Evolutionary conservation across 2,329 filamentous ascomycete genomes (phyloP).

Genomic region (Fusarium musae): DNA sequence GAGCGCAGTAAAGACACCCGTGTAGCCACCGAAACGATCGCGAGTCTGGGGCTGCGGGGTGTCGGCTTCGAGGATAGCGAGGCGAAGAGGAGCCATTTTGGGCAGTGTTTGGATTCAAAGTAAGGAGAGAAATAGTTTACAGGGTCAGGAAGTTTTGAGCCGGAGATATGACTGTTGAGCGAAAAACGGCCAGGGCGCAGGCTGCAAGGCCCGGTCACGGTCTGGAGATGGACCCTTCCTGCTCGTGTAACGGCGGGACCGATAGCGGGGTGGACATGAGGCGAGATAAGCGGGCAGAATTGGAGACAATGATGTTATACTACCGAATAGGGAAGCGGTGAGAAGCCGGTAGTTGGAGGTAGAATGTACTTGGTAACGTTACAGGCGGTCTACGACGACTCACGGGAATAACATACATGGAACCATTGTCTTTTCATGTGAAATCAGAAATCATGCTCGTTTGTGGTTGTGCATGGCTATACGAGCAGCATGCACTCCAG

Average conservation of each 20-base stretch:
- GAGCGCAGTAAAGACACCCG: slow-evolving; percentile 73
- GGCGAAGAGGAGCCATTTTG: slow-evolving; percentile 67
- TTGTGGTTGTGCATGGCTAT: background rate
- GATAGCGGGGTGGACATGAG: slow-evolving; percentile 33
- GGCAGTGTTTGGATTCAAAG: background rate
- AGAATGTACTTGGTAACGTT: background rate
- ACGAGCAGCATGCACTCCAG: background rate
- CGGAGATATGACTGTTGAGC: slow-evolving; percentile 18
- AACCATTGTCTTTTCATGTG: background rate
- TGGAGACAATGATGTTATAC: background rate
- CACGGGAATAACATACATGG: background rate
- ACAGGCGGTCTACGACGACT: background rate
- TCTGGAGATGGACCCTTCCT: slow-evolving; percentile 25
- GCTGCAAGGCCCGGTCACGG: slow-evolving; percentile 2
- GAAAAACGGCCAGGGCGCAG: slow-evolving; percentile 4
- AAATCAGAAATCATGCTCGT: background rate
- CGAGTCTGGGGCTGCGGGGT: slow-evolving; percentile 74
- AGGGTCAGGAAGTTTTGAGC: background rate
- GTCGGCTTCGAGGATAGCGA: slow-evolving; percentile 91
- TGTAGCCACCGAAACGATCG: slow-evolving; percentile 76
- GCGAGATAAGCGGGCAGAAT: slow-evolving; percentile 36
- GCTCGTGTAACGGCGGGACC: slow-evolving; percentile 29
- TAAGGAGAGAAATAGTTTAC: background rate
- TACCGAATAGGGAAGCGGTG: slow-evolving; percentile 19
- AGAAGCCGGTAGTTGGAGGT: background rate